Conservation (phyloP, 306 rosid species). For the Prunus dulcis region DNA sequence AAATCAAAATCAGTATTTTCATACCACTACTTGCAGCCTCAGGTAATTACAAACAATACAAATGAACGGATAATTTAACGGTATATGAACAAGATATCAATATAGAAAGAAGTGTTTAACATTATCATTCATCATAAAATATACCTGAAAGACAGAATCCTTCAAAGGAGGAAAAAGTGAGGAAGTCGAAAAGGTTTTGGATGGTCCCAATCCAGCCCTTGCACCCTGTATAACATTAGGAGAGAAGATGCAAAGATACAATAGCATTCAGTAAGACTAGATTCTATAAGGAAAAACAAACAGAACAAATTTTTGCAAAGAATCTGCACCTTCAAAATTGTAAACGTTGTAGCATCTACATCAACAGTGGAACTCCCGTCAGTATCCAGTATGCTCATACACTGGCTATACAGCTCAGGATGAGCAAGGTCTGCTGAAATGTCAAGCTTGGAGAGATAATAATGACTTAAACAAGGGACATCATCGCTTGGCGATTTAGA, state of each 20-base stretch:
- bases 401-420: constrained; percentile 70
- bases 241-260: background rate
- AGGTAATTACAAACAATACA: background rate
- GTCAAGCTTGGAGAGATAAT: constrained; percentile 89
- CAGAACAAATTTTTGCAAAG: constrained; percentile 8
- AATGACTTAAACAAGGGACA: constrained; percentile 47
- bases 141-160: constrained; percentile 71
- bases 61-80: background rate
- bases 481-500: constrained; percentile 35
- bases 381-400: constrained; percentile 49
- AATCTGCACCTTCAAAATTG: constrained; percentile 55
- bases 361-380: constrained; percentile 41
- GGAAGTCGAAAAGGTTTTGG: constrained; percentile 31
- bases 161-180: constrained; percentile 63
- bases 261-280: constrained; percentile 6
- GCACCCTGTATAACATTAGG: constrained; percentile 54
- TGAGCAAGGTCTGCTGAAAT: constrained; percentile 62
- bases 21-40: background rate
- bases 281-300: background rate
- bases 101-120: background rate
- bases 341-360: constrained; percentile 38
- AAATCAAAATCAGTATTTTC: background rate
- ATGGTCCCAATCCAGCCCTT: constrained; percentile 43
- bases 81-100: background rate
- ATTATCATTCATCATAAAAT: constrained; percentile 6